Conservation (phyloP, 176 grass and related monocot genomes). For the Leersia perrieri region DNA sequence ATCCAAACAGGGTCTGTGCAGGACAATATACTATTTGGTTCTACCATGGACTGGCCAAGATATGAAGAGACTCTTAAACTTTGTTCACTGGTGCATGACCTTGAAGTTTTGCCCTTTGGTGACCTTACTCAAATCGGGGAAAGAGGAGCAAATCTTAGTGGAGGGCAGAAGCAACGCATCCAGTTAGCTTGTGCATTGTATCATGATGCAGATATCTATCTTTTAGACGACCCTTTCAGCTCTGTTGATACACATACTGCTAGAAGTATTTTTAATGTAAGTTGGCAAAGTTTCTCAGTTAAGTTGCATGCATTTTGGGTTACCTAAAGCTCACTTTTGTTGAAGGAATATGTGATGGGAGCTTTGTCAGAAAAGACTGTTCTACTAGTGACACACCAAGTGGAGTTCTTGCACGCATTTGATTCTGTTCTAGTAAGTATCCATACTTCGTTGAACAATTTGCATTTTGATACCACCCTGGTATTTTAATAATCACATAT, state of each 20-base stretch:
- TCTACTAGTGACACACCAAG: slow-evolving; percentile 37
- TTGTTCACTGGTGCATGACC: no score
- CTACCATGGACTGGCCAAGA: no score
- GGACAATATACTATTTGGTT: no score
- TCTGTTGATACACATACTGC: slow-evolving; percentile 86
- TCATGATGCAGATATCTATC: slow-evolving; percentile 76
- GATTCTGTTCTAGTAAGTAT: slow-evolving; percentile 43
- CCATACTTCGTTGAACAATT: not conserved
- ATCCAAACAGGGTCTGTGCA: slow-evolving; percentile 65
- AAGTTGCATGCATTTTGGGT: not conserved
- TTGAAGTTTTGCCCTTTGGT: no score
- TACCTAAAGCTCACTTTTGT: not conserved
- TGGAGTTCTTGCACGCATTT: slow-evolving; percentile 45
- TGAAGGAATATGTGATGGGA: slow-evolving; percentile 42
- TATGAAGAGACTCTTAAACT: no score
- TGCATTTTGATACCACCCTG: not conserved
- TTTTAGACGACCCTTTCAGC: slow-evolving; percentile 95
- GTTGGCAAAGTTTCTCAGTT: not conserved
- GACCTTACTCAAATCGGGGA: no score
- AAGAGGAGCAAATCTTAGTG: no score
- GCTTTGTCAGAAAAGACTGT: slow-evolving; percentile 37
- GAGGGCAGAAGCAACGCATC: no score
- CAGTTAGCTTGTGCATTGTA: slow-evolving; percentile 58
- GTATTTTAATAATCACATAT: no score
- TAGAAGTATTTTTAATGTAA: slow-evolving; percentile 83